Evolutionary conservation across 371 early-diverging fungal genomes (phyloP).

Genomic region (Capniomyces stellatus): DNA sequence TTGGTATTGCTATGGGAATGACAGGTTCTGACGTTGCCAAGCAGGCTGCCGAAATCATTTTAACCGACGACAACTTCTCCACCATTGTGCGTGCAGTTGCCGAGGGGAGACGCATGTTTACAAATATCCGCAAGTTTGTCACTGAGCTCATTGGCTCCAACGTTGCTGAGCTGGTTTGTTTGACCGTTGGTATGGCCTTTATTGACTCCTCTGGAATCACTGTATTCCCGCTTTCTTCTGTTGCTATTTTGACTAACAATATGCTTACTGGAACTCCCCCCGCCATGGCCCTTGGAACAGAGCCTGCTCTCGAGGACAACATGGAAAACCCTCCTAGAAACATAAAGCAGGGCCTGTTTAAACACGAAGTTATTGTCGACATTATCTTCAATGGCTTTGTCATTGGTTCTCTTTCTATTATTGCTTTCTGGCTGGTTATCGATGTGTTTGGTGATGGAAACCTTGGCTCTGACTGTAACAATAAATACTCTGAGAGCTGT

Average conservation of each 20-base stretch:
- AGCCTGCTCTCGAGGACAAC: constrained; percentile 54
- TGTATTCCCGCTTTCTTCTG: constrained; percentile 57
- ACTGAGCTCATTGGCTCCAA: constrained; percentile 80
- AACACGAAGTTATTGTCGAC: constrained; percentile 40
- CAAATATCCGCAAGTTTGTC: constrained; percentile 83
- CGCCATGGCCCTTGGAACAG: constrained; percentile 67
- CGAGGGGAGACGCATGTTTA: constrained; percentile 64
- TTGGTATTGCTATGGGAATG: constrained; percentile 88
- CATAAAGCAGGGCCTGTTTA: constrained; percentile 42
- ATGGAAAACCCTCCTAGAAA: constrained; percentile 71
- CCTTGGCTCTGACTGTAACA: constrained; percentile 42
- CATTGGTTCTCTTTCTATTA: constrained; percentile 41
- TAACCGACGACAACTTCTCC: constrained; percentile 50
- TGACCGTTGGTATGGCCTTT: constrained; percentile 51
- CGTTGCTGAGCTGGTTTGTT: constrained; percentile 44
- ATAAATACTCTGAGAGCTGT: constrained; percentile 33
- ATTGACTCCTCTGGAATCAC: constrained; percentile 33
- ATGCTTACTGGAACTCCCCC: constrained; percentile 65
- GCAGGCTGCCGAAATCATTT: constrained; percentile 53
- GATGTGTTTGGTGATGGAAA: constrained; percentile 40
- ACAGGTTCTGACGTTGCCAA: constrained; percentile 51
- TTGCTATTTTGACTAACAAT: constrained; percentile 80
- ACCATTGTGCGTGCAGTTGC: constrained; percentile 52
- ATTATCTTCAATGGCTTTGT: constrained; percentile 54
- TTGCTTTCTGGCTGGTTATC: constrained; percentile 45